Evolutionary conservation across 2,329 filamentous ascomycete species (phyloP).

Genomic region (Cryphonectria naterciae): DNA sequence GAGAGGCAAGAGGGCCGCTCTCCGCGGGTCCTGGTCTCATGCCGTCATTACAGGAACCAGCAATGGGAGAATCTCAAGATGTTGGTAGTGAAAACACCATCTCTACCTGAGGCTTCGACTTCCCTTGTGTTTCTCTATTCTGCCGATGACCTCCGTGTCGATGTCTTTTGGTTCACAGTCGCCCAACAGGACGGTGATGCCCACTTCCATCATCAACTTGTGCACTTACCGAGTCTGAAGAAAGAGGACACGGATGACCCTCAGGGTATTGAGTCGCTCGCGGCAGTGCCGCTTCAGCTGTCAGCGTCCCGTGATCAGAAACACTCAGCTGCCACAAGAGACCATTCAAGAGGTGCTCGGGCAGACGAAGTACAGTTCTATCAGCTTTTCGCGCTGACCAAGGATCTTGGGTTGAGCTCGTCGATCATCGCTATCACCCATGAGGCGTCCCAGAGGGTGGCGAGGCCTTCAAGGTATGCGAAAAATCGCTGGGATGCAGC

Average conservation of each 20-base stretch:
- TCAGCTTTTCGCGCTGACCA: slow-evolving; percentile 49
- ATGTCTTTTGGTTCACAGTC: slow-evolving; percentile 42
- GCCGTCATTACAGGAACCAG: slow-evolving; percentile 48
- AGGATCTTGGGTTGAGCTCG: slow-evolving; percentile 49
- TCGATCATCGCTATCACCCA: slow-evolving; percentile 32
- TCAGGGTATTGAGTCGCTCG: slow-evolving; percentile 19
- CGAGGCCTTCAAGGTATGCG: background rate
- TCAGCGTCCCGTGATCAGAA: background rate
- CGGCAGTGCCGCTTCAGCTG: slow-evolving; percentile 20
- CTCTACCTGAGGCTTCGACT: slow-evolving; percentile 13
- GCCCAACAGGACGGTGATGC: slow-evolving; percentile 34
- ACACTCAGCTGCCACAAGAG: background rate
- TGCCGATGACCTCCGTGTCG: slow-evolving; percentile 38
- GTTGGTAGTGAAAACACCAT: slow-evolving; percentile 33
- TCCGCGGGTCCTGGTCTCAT: slow-evolving; percentile 44
- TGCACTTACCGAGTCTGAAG: slow-evolving; percentile 14
- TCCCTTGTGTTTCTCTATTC: slow-evolving; percentile 43
- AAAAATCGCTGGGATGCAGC: slow-evolving; percentile 33
- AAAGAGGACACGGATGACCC: background rate
- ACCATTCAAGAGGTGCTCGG: slow-evolving; percentile 36
- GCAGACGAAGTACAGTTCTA: slow-evolving; percentile 47
- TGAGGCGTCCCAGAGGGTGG: background rate
- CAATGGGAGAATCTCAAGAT: slow-evolving; percentile 46
- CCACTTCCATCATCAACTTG: slow-evolving; percentile 44
- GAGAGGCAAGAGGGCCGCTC: slow-evolving; percentile 17